Evolutionary conservation across 2,329 filamentous ascomycete genomes (phyloP).

Genomic region (Diaporthe destruens): DNA sequence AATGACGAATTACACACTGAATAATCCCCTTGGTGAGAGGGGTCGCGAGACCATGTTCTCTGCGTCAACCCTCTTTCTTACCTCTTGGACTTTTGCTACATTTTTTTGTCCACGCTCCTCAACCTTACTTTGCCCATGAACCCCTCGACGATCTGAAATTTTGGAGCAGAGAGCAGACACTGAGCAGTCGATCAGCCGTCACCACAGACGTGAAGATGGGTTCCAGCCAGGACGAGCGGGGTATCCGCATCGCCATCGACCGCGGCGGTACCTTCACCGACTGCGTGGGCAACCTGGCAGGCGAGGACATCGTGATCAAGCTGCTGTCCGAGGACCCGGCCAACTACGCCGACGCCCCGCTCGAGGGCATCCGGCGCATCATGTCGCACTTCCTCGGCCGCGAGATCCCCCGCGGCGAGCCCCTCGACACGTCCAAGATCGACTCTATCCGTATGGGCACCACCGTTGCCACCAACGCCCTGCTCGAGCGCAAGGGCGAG

Average conservation of each 20-base stretch:
- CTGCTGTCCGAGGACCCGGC: slow-evolving; percentile 89
- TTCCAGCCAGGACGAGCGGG: slow-evolving; percentile 58
- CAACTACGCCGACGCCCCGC: slow-evolving; percentile 91
- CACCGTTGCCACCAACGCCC: slow-evolving; percentile 91
- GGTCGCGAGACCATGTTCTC: background rate
- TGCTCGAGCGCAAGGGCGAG: slow-evolving; percentile 92
- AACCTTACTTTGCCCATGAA: background rate
- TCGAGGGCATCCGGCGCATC: slow-evolving; percentile 90
- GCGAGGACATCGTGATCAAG: slow-evolving; percentile 54
- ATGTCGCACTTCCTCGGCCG: slow-evolving; percentile 80
- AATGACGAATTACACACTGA: slow-evolving; percentile 7
- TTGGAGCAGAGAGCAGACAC: background rate
- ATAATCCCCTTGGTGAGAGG: background rate
- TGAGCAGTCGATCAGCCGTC: background rate
- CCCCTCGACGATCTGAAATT: background rate
- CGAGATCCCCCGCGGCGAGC: slow-evolving; percentile 83
- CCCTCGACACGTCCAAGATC: slow-evolving; percentile 85
- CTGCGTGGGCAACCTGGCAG: slow-evolving; percentile 82
- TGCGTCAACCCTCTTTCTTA: background rate
- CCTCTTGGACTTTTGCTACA: too few species aligned
- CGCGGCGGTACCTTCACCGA: slow-evolving; percentile 94
- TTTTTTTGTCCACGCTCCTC: background rate
- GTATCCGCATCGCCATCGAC: slow-evolving; percentile 81
- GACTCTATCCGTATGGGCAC: slow-evolving; percentile 97
- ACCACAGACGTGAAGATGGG: slow-evolving; percentile 50